Evolutionary conservation across 2,329 filamentous ascomycete species (phyloP), one percentile per base, ranked within the genome.

Genomic region (Parastagonospora nodorum): DNA sequence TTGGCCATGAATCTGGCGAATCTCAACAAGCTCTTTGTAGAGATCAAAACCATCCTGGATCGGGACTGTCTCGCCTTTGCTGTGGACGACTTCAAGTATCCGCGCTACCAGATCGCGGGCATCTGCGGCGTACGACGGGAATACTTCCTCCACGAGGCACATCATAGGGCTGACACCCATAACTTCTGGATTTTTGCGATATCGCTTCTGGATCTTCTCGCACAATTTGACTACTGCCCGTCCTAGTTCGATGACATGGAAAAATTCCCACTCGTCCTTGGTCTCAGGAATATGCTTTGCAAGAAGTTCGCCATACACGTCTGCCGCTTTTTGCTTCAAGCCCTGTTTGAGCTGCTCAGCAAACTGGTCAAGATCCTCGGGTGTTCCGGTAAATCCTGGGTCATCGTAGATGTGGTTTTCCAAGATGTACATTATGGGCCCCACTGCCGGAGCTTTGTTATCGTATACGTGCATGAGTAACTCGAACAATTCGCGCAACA

Each of bases 11-110:
- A 96, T 90, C 30, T 84, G 82, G 28, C 94, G 88, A 53, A 97
- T 90, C 58, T 89, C 88, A 15, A 93, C 87, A 49, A 99, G 79
- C 66, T 96, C 91, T 65, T 85, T 88, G 77, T 99, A 99, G 14
- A 99, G 77, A 61, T 95, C 90, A 71, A 99, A 97, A 0, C 93
- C 94, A 71, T 99, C 94, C 66, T 96, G 85, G 24, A 97, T 84
- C 33, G 89, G 87, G 42, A 97, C 85, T 62, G 96, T 91, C 48
- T 86, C 82, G 11, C 84, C 86, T 45, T 82, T 84, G 30, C 85
- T 82, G 58, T 88, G 83, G 16, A 89, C 85, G 45, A 87, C 82
- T 51, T 88, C 82, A 58, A 97, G 80, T 54, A 97, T 94, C 48
- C 88, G 84, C 59, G 86, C 82, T 36, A 97, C 87, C 58, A 99